phyloP scores from a whole-genome alignment of 1,284 basidiomycete genomes.

The Takashimella tepidaria region DNA sequence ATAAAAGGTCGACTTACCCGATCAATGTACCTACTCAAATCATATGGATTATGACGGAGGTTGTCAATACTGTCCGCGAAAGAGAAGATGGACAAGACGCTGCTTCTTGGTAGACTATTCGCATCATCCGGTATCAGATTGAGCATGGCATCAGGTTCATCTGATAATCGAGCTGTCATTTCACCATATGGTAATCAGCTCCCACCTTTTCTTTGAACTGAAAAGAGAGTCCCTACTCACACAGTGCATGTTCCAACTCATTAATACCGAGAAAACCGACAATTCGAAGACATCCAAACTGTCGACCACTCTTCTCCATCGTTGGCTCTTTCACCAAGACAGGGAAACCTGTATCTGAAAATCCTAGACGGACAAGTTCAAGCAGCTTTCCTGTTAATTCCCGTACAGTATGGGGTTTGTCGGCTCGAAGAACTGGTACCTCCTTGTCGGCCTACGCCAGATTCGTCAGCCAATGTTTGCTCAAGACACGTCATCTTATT shows the following conservation, averaged over 20 bases:
- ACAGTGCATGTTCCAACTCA: constrained; percentile 89
- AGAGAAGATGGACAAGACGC: constrained; percentile 37
- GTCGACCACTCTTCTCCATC: constrained; percentile 41
- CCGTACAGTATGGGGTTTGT: constrained; percentile 41
- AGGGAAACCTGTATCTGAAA: constrained; percentile 78
- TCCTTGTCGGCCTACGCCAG: constrained; percentile 55
- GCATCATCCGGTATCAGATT: constrained; percentile 55
- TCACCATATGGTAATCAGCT: too few species aligned
- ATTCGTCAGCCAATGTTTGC: constrained; percentile 1
- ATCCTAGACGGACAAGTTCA: constrained; percentile 36
- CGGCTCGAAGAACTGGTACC: constrained; percentile 36
- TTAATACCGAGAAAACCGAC: constrained; percentile 89
- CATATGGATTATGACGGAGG: constrained; percentile 59
- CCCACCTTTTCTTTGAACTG: too few species aligned
- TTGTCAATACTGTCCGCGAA: constrained; percentile 38
- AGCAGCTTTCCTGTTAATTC: constrained; percentile 40
- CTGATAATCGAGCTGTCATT: constrained; percentile 66
- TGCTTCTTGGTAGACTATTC: constrained; percentile 14
- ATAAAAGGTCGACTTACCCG: constrained; percentile 54
- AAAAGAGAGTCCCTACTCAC: too few species aligned
- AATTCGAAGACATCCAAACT: constrained; percentile 53
- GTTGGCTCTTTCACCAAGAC: constrained; percentile 56
- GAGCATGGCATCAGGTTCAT: constrained; percentile 62
- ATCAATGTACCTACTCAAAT: constrained; percentile 86
- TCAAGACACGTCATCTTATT: too few species aligned